Evolutionary conservation across 1,139 yeast genomes (phyloP).

Genomic region (Protomyces macrosporus): DNA sequence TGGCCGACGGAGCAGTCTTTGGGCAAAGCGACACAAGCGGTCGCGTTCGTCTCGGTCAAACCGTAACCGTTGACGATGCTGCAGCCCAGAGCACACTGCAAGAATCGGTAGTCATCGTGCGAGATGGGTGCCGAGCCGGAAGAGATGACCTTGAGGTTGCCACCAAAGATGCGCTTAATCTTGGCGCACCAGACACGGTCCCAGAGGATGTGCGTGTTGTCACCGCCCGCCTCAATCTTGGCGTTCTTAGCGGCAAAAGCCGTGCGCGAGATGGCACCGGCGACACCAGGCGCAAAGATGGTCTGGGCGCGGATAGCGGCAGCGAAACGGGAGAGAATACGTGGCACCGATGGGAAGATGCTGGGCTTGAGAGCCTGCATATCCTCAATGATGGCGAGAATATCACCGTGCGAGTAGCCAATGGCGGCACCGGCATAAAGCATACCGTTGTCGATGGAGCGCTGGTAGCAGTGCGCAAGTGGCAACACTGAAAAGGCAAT

Average conservation of each 20-base stretch:
- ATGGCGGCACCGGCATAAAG: constrained; percentile 39
- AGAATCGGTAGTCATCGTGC: constrained; percentile 53
- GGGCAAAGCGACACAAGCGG: constrained; percentile 48
- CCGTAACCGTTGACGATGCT: constrained; percentile 73
- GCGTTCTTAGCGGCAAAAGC: constrained; percentile 43
- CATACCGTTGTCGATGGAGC: constrained; percentile 36
- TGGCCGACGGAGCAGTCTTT: constrained; percentile 49
- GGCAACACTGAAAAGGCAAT: constrained; percentile 49
- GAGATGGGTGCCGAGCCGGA: constrained; percentile 76
- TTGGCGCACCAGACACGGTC: constrained; percentile 50
- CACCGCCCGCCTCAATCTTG: constrained; percentile 41
- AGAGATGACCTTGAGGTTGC: constrained; percentile 51
- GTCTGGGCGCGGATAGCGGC: constrained; percentile 46
- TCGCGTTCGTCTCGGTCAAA: constrained; percentile 69
- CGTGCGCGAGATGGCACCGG: constrained; percentile 40
- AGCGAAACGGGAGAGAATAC: constrained; percentile 61
- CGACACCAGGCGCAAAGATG: constrained; percentile 39
- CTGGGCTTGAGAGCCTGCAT: constrained; percentile 53
- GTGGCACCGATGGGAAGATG: constrained; percentile 55
- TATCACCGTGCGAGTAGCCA: constrained; percentile 48
- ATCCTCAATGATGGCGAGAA: constrained; percentile 51
- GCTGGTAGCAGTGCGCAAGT: constrained; percentile 65
- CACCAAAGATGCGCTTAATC: constrained; percentile 47
- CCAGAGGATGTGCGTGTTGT: constrained; percentile 42
- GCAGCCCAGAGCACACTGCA: constrained; percentile 56